A percentile compares a stretch with the other conserved stretches of the same genome.
phyloP scores from a whole-genome alignment of 768 basidiomycete species.

The Hebeloma cylindrosporum region DNA sequence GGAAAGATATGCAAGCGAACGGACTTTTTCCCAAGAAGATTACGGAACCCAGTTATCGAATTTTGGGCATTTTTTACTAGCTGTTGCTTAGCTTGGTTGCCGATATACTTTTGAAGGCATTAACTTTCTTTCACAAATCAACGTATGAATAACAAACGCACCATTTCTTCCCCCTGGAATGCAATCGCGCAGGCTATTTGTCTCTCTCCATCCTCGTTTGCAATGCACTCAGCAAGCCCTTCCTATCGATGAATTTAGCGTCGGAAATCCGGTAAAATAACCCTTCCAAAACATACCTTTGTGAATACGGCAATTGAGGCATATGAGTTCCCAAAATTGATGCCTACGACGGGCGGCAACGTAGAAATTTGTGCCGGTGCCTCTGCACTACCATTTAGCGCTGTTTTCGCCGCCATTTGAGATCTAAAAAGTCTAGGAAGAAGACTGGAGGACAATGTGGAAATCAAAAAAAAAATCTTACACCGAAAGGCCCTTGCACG shows the following conservation, averaged over 20 bases:
- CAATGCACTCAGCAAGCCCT: conserved; percentile 90
- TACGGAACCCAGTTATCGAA: conserved; percentile 93
- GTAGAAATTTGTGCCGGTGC: conserved; percentile 34
- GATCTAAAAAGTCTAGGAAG: too few relatives aligned
- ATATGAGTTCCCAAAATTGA: conserved; percentile 95
- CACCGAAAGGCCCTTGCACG: too few relatives aligned
- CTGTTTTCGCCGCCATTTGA: conserved; percentile 29
- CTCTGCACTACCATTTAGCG: conserved; percentile 55
- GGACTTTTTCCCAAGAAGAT: conserved; percentile 89
- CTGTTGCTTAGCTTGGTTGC: conserved; percentile 91
- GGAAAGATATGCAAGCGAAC: conserved; percentile 23
- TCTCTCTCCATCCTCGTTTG: conserved; percentile 97
- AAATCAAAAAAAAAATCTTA: neutral
- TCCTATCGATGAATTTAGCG: conserved; percentile 51
- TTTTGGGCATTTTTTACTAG: conserved; percentile 94
- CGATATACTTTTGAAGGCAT: conserved; percentile 90
- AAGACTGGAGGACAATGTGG: neutral
- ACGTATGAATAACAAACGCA: conserved; percentile 37
- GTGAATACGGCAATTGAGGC: conserved; percentile 95
- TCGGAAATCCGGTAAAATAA: neutral
- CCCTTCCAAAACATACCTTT: conserved; percentile 57
- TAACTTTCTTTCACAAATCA: too few relatives aligned
- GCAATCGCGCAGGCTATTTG: conserved; percentile 95
- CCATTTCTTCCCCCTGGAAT: conserved; percentile 89
- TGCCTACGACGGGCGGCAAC: conserved; percentile 75